These are phyloP conservation scores for Aspergillus hiratsukae DNA, from an alignment of 2,329 filamentous ascomycete species.

Conservation along the genomic window DNA sequence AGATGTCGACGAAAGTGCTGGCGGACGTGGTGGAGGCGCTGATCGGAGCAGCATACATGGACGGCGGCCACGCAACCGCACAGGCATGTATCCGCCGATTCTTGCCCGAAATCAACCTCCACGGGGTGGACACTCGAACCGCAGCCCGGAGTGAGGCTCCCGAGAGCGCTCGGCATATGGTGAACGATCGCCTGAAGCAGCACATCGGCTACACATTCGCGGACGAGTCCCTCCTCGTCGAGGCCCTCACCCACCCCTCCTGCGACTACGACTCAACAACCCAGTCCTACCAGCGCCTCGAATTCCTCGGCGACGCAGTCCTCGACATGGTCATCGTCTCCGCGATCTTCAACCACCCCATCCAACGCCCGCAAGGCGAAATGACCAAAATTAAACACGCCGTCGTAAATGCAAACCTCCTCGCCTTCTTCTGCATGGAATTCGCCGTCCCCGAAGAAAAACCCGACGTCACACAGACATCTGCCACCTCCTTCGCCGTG, in stretches of 20 bases:
- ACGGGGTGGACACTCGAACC: slow-evolving; percentile 8
- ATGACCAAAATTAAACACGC: slow-evolving; percentile 76
- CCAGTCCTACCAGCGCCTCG: slow-evolving; percentile 66
- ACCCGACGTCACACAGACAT: slow-evolving; percentile 3
- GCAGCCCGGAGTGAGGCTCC: not conserved
- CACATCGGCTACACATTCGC: slow-evolving; percentile 65
- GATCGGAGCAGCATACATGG: slow-evolving; percentile 68
- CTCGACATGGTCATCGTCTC: slow-evolving; percentile 71
- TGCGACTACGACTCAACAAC: slow-evolving; percentile 49
- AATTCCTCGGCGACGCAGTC: slow-evolving; percentile 82
- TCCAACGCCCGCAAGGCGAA: slow-evolving; percentile 48
- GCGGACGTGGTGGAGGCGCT: slow-evolving; percentile 86
- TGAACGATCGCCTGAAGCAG: slow-evolving; percentile 14
- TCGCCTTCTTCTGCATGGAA: slow-evolving; percentile 71
- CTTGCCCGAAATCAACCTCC: slow-evolving; percentile 50
- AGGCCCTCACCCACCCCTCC: slow-evolving; percentile 78
- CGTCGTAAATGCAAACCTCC: slow-evolving; percentile 73
- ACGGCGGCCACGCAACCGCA: slow-evolving; percentile 63
- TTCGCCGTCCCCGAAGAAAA: slow-evolving; percentile 17
- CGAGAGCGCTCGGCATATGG: slow-evolving; percentile 7
- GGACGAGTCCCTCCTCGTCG: slow-evolving; percentile 64
- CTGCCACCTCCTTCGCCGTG: slow-evolving; percentile 20
- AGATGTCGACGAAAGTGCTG: slow-evolving; percentile 69
- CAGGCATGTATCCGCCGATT: slow-evolving; percentile 63
- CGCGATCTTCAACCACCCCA: slow-evolving; percentile 28